These are phyloP conservation scores for Alternaria sp. DNA, from an alignment of 2,329 filamentous ascomycete species.

Conservation along the genomic window DNA sequence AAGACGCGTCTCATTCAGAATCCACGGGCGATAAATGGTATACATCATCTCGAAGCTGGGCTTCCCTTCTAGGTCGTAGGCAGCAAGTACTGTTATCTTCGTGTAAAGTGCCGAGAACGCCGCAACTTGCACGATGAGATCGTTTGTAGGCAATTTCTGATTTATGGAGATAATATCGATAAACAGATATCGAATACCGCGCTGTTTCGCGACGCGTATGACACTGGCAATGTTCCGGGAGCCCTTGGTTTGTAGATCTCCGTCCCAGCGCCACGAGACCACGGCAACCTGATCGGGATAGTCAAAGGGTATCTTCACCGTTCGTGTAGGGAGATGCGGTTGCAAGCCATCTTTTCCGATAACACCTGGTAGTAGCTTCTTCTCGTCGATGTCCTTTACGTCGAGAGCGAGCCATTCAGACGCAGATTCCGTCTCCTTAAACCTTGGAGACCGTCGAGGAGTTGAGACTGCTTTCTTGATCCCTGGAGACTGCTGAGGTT, in stretches of 20 bases:
- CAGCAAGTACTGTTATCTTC: not conserved
- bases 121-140: not conserved
- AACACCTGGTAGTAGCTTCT: not conserved
- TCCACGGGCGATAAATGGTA: not conserved
- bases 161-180: not conserved
- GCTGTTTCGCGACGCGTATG: not conserved
- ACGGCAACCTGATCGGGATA: not conserved
- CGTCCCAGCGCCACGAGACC: not conserved
- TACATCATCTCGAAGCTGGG: no score
- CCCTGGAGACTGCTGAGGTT: no score
- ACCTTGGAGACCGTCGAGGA: no score
- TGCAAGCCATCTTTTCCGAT: not conserved
- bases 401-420: not conserved
- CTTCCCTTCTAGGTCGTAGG: not conserved
- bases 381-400: not conserved
- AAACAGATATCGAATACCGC: not conserved
- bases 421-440: not conserved
- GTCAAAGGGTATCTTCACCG: not conserved
- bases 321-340: not conserved
- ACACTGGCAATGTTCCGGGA: not conserved
- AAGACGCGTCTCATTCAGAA: not conserved
- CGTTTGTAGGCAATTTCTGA: rapidly evolving
- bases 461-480: no score
- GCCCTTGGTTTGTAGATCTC: not conserved
- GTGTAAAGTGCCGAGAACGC: not conserved